Evolutionary conservation across 2,329 filamentous ascomycete genomes (phyloP), one percentile per base, ranked within the genome.

Genomic region (Zasmidium cellare): DNA sequence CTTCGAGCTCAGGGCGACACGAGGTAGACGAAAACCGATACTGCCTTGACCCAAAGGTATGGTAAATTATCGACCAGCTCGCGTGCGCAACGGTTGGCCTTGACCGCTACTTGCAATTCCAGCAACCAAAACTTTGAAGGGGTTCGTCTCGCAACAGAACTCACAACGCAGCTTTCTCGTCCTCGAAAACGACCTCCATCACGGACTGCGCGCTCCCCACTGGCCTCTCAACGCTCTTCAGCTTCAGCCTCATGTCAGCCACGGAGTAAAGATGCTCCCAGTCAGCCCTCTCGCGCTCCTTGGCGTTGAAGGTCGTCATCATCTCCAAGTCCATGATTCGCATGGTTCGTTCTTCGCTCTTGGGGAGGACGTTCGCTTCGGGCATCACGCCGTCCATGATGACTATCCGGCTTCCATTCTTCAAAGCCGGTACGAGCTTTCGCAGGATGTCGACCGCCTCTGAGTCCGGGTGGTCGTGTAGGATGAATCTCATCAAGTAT

Each of bases 401-500:
- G n/a, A 69, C 45, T 11, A 73, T 59, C 1, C 68, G 51, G 20
- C 58, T 55, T 46, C 60, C 62, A 20, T 53, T 46, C 46, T 62
- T 56, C 53, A 69, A 28, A 20, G 62, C 59, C 2, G 58, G 53
- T 18, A 60, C 49, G 1, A 68, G 51, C 19, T 57, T 46, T 6
- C 46, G 23, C 16, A 68, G 54, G 35, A 69, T 67, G 18, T 58
- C 57, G 14, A 64, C 25, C 12, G 55, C 53, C 2, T 60, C 46
- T 1, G 53, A 24, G 52, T 68, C 65, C 7, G 67, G 60, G 61
- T 63, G 65, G 51, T 65, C 51, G n/a, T 64, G 59, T 9, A 65
- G 28, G 48, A 65, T 61, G 38, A 47, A 53, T 5, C 55, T 53
- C 12, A 65, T 41, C 22, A 64, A 53, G 35, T 64, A 64, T 7